Base-by-base conservation (phyloP, 257 asterid genomes). In the Solanum raphanifolium region DNA sequence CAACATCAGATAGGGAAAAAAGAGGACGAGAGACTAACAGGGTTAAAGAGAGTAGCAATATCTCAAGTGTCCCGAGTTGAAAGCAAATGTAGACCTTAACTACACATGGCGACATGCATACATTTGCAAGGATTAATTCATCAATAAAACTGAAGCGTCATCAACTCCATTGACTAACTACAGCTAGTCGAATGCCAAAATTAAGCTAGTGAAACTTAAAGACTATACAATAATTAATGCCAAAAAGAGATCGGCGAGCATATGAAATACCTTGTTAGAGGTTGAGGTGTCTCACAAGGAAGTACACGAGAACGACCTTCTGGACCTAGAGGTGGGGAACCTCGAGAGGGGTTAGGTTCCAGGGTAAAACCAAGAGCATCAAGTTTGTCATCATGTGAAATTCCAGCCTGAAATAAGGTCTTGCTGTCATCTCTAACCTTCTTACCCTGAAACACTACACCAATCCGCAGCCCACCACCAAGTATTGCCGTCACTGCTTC, bases 381-480 rank as follows among this genome's bases (percentile, higher is more conserved):
- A 90, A 93, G 92, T 89, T 92, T 93, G 90, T 91, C 93, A 82
- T 93, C 93, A 62, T 91, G 93, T 86, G 94, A 93, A 86, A 97
- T 95, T 74, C 99, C 99, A 39, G 94, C 91, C 91, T 97, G 99
- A 86, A 92, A 90, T 90, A 97, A 92, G 27, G 99, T 97, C 88
- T 94, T 94, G 91, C 74, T 92, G 84, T 97, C 99, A 74, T 97
- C 98, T 89, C 96, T 91, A 55, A 96, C 94, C 93, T 93, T 96
- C 94, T 96, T 97, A n/a, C 99, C 99, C 91, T 95, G 98, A 89
- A 94, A 93, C 41, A 94, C 91, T 43, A 97, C 93, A 35, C 99
- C 99, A 27, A 97, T 94, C 7, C 92, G 95, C 66, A 96, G 88
- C 36, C 96, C 98, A 29, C 95, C 96, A 31, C 98, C 98, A 34